Percentiles rank a stretch among this genome's conserved stretches.
These are phyloP conservation scores for Acidomyces sp. DNA, from an alignment of 495 filamentous ascomycete genomes.

Conservation along the genomic window DNA sequence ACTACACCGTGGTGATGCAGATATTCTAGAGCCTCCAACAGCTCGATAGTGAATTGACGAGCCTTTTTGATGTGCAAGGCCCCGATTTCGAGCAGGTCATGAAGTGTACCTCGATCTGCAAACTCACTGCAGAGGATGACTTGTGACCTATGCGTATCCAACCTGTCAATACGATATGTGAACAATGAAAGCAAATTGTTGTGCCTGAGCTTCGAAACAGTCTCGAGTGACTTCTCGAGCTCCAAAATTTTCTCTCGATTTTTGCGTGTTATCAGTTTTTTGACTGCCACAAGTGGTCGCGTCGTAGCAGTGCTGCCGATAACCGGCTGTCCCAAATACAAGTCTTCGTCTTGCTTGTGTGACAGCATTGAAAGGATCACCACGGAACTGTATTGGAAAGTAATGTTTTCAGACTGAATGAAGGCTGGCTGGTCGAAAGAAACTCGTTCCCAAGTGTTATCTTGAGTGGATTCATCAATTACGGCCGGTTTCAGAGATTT, in stretches of 20 bases:
- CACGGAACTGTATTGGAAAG: conserved; percentile 1
- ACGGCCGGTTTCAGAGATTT: conserved; percentile 16
- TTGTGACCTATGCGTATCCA: conserved; percentile 45
- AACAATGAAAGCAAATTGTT: conserved; percentile 64
- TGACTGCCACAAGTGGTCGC: conserved; percentile 8
- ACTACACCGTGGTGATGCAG: conserved; percentile 70
- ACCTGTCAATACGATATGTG: conserved; percentile 57
- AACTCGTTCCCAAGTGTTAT: conserved; percentile 2
- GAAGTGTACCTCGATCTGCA: conserved; percentile 67
- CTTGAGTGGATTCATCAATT: no score
- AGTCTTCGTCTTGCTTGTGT: background rate
- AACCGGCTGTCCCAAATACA: conserved; percentile 2
- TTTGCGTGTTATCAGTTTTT: conserved; percentile 1
- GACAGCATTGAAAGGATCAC: conserved; percentile 1
- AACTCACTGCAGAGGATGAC: conserved; percentile 68
- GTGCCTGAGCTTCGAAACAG: conserved; percentile 58
- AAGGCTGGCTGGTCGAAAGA: conserved; percentile 12
- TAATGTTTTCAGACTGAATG: background rate
- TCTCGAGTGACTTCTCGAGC: conserved; percentile 57
- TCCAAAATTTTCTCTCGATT: conserved; percentile 38
- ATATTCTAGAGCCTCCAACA: conserved; percentile 82
- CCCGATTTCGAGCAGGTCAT: conserved; percentile 65
- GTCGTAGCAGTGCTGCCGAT: background rate
- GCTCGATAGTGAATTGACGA: conserved; percentile 72
- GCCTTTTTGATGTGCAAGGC: conserved; percentile 52